Base-by-base conservation (phyloP, 306 rosid genomes). In the Cicer arietinum region DNA sequence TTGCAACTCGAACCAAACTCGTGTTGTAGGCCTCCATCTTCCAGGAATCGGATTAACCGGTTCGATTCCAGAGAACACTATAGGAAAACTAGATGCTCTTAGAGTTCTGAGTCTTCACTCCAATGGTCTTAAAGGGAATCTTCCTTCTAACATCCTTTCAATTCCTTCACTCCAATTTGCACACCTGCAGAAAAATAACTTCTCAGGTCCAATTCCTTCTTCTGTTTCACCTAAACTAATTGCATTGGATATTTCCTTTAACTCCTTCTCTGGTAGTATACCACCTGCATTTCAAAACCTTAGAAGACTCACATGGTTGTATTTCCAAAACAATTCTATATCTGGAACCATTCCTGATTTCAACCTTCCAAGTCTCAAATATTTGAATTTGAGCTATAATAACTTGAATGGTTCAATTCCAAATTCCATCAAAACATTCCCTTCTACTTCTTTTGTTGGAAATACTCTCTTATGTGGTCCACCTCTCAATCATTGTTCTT, bases 381-480 rank as follows among this genome's bases (percentile, higher is more conserved):
- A 79, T 66, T 78, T 91, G 76, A 91, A 91, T 56, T 74, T 91
- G 80, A 89, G 96, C 82, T 69, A 80, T 44, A 91, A 91, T 56
- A 82, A 88, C 61, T 77, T 91, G 35, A 89, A 82, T 75, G 97
- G 96, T 45, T 71, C 96, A 35, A 77, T 91, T 67, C 97, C 97
- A 74, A 68, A 45, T 40, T 78, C 91, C 81, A 85, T 91, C 74
- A 77, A 79, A 51, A 82, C 84, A 43, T 91, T 77, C 54, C 89
- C 95, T 8, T 42, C 8, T 16, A 79, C 85, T 75, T 89, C 97
- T 61, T 91, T 89, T 80, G 43, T 81, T 57, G 97, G 93, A 8
- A 91, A 91, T 75, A 79, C 87, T 82, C 81, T 67, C 44, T 75
- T 88, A 78, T 89, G 95, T 48, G 95, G 96, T 1, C 85, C 83